phyloP scores from a whole-genome alignment of 1,139 yeast species.

The Scheffersomyces illinoinensis region DNA sequence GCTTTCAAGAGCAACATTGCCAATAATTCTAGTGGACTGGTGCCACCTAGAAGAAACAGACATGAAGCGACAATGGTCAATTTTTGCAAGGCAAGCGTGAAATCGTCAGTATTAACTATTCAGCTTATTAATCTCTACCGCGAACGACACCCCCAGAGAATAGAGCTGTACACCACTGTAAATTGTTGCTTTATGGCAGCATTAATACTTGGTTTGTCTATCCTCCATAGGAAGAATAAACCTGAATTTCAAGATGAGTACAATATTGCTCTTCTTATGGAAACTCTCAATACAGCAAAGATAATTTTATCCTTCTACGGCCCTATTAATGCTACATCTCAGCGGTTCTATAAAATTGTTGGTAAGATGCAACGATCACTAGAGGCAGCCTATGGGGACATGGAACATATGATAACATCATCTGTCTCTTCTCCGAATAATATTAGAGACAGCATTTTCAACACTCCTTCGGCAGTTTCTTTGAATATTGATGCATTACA shows the following conservation, averaged over 20 bases:
- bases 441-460: neutral
- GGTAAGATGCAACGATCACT: slow-evolving; percentile 13
- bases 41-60: slow-evolving; percentile 10
- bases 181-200: slow-evolving; percentile 17
- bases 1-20: slow-evolving; percentile 10
- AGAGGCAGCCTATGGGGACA: slow-evolving; percentile 10
- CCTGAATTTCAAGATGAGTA: slow-evolving; percentile 13
- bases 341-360: slow-evolving; percentile 11
- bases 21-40: slow-evolving; percentile 2
- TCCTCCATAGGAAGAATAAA: slow-evolving; percentile 12
- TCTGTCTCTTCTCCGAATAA: neutral
- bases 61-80: slow-evolving; percentile 17
- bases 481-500: neutral
- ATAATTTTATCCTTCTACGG: slow-evolving; percentile 10
- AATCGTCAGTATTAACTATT: slow-evolving; percentile 36
- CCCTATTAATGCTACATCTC: slow-evolving; percentile 11
- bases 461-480: neutral
- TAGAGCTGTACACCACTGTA: slow-evolving; percentile 16
- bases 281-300: slow-evolving; percentile 10
- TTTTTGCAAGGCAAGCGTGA: slow-evolving; percentile 37
- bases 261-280: slow-evolving; percentile 10
- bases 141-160: slow-evolving; percentile 14
- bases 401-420: neutral
- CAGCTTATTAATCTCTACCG: slow-evolving; percentile 26
- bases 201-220: slow-evolving; percentile 11